Evolutionary conservation across 1,284 basidiomycete genomes (phyloP).

Genomic region (Pseudozyma hubeiensis): DNA sequence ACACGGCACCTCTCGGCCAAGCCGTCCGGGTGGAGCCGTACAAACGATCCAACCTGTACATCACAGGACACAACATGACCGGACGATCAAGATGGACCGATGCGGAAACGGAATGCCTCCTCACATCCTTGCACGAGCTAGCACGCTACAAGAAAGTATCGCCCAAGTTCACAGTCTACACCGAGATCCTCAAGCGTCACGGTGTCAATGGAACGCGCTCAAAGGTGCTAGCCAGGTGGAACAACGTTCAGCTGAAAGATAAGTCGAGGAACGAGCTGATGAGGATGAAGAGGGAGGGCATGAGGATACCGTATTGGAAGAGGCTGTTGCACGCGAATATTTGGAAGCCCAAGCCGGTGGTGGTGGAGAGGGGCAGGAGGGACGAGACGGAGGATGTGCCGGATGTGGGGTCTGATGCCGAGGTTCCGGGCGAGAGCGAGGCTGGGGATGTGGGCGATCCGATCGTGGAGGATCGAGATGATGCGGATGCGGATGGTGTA

Average conservation of each 20-base stretch:
- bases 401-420: conserved; percentile 5
- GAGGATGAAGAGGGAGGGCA: conserved; percentile 43
- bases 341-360: conserved; percentile 29
- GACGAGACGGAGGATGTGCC: conserved; percentile 45
- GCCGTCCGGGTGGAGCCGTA: conserved; percentile 36
- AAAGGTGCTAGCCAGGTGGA: conserved; percentile 36
- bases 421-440: neutral
- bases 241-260: conserved; percentile 63
- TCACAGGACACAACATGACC: conserved; percentile 51
- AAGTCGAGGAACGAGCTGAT: conserved; percentile 57
- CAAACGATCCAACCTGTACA: conserved; percentile 47
- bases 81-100: conserved; percentile 48
- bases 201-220: conserved; percentile 33
- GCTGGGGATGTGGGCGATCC: conserved; percentile 16
- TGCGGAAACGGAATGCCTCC: conserved; percentile 30
- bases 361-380: conserved; percentile 8
- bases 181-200: conserved; percentile 45
- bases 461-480: conserved; percentile 7
- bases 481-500: conserved; percentile 4
- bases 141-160: conserved; percentile 41
- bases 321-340: conserved; percentile 42
- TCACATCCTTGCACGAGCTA: conserved; percentile 34
- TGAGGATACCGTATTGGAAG: conserved; percentile 54
- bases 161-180: conserved; percentile 42
- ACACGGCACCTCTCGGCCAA: conserved; percentile 22